Base-by-base conservation (phyloP, 164 flowering plant genomes). In the Vitis rotundifolia region DNA sequence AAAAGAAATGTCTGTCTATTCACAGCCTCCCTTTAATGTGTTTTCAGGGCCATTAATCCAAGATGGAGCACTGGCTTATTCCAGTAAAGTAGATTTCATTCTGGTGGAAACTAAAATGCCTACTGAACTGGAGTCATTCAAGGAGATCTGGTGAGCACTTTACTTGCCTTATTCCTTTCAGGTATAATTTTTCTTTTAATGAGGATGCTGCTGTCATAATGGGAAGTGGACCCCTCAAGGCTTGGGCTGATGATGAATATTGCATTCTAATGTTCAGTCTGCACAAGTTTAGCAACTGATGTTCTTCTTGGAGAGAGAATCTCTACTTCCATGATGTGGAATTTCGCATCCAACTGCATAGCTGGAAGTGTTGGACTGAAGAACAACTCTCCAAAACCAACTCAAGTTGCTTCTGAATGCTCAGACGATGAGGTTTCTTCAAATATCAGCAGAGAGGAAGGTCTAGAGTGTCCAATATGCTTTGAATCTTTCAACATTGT, bases 401-500 rank as follows among this genome's bases (percentile, higher is more conserved):
- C 58, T 29, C 81, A 73, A 62, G 71, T 67, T 76, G 64, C 77
- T 61, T 68, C 81, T 48, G 93, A 88, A 37, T 82, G 84, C 79
- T 89, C 98, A 56, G 98, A 93, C 66, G 98, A 93, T 69, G 98
- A 91, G 31, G 86, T 37, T 63, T 84, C 89, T 53, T 85, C 92
- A 22, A 72, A 59, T 26, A 52, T 72, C 37, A 84, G 85, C 79
- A 75, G 86, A 72, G 95, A 89, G 68, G 96, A 89, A 83, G 92
- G 95, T 66, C 74, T 92, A 11, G 97, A 94, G 69, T 94, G 98
- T 74, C 98, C 97, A 6, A 89, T 94, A 70, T 94, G 98, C 84
- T 92, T 91, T 87, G 98, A 94, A 80, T 92, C 94, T 67, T 94
- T 94, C 73, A 94, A 94, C 70, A 86, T 94, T 63, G 97, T 94